Conservation (phyloP, 1,284 basidiomycete species). For the Ustilago esculenta region DNA sequence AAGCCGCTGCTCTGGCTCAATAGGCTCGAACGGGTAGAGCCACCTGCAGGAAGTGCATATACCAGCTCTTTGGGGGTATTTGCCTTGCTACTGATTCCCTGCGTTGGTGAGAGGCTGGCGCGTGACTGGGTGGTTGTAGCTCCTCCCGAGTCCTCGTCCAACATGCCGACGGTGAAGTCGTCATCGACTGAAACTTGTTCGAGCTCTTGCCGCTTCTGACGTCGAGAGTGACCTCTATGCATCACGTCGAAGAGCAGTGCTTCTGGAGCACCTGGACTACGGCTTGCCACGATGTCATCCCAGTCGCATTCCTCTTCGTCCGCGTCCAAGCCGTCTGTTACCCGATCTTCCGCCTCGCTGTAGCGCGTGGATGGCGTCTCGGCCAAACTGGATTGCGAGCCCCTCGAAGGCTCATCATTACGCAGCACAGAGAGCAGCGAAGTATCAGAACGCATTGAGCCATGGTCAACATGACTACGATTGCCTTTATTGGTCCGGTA, state of each 20-base stretch:
- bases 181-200: constrained; percentile 9
- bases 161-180: constrained; percentile 39
- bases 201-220: neutral
- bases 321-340: neutral
- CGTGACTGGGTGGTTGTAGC: constrained; percentile 13
- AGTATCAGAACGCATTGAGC: constrained; percentile 15
- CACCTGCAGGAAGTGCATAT: constrained; percentile 29
- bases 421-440: constrained; percentile 26
- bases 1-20: constrained; percentile 32
- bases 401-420: constrained; percentile 17
- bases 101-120: constrained; percentile 3
- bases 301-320: constrained; percentile 34
- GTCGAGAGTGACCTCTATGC: neutral
- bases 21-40: constrained; percentile 33
- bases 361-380: constrained; percentile 40
- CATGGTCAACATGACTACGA: constrained; percentile 1
- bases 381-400: constrained; percentile 38
- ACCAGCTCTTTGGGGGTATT: constrained; percentile 17
- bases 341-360: constrained; percentile 29
- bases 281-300: constrained; percentile 31
- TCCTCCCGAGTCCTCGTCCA: constrained; percentile 30
- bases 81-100: neutral
- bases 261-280: constrained; percentile 16
- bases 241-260: constrained; percentile 7
- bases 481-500: neutral